Base-by-base conservation (phyloP, 495 filamentous ascomycete genomes). In the Aspergillus nidulans region DNA sequence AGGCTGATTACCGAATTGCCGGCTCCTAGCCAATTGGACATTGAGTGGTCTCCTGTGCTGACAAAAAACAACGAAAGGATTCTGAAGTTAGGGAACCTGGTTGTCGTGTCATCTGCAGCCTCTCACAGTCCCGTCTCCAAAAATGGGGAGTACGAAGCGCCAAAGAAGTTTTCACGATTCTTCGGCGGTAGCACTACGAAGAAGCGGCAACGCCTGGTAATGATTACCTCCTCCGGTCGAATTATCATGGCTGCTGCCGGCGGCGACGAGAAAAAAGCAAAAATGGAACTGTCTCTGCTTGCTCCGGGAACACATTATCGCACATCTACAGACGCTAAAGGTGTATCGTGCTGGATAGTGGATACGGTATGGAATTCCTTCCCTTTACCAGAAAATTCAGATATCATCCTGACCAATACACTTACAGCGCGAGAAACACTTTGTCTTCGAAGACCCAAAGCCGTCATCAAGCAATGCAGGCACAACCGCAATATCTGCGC, bases 21-120 rank as follows among this genome's bases (percentile, higher is more conserved):
- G 1, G 92, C 95, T 26, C 95, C 95, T 9, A 95, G 88, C 53
- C 95, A 99, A 67, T 77, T 99, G 15, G 95, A 99, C 69, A 96
- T 99, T 53, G 95, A 97, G 71, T 99, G 95, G 95, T 97, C 92
- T 1, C 95, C 95, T 8, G 95, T 99, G 3, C 72, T 99, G 50
- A 96, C 89, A 26, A 86, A 83, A 52, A 83, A 81, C 53, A 96
- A 97, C 63, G 95, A 99, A 73, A 80, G 95, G 45, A 99, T 99
- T 52, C 67, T 99, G 55, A 96, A 95, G 65, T 77, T 99, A 21
- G 95, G 95, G 3, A 95, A 97, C 61, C 71, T 95, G 49, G 79
- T 90, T 62, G 91, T 97, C 9, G 74, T 86, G 57, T 87, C 89
- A 3, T 81, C 89, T 3, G 89, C 90, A 32, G 75, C 73, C 65